These are phyloP conservation scores for Pinus albicaulis DNA, from an alignment of 75 land plant species.

Conservation along the genomic window DNA sequence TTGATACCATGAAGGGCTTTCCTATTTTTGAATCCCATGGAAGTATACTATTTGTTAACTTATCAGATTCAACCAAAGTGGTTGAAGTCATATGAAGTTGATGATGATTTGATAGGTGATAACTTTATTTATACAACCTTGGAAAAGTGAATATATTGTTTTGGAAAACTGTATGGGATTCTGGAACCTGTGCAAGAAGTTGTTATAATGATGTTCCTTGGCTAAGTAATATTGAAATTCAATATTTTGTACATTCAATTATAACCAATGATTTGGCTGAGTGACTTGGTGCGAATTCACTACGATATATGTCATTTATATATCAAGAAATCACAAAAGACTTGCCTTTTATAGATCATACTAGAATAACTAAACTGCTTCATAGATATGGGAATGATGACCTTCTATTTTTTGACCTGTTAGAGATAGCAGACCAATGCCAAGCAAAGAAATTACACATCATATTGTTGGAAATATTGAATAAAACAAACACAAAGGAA, in stretches of 20 bases:
- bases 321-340: slow-evolving; percentile 84
- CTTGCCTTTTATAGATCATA: slow-evolving; percentile 71
- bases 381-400: slow-evolving; percentile 41
- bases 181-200: slow-evolving; percentile 51
- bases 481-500: too few species aligned
- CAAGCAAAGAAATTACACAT: slow-evolving; percentile 76
- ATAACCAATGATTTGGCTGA: slow-evolving; percentile 75
- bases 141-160: too few species aligned
- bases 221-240: slow-evolving; percentile 43
- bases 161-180: too few species aligned
- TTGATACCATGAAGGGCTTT: too few species aligned
- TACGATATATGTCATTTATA: slow-evolving; percentile 80
- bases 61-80: too few species aligned
- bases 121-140: too few species aligned
- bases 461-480: too few species aligned
- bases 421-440: slow-evolving; percentile 85
- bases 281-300: slow-evolving; percentile 77
- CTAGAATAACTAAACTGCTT: slow-evolving; percentile 52
- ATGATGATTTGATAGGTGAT: too few species aligned
- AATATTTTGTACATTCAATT: slow-evolving; percentile 67
- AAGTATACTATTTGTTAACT: too few species aligned
- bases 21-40: too few species aligned
- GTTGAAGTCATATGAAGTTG: too few species aligned
- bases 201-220: slow-evolving; percentile 97
- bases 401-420: slow-evolving; percentile 71